Percentiles rank a stretch among this genome's conserved stretches.
These are phyloP conservation scores for Francoa sonchifolia DNA, from an alignment of 441 rosid species.

Conservation along the genomic window DNA sequence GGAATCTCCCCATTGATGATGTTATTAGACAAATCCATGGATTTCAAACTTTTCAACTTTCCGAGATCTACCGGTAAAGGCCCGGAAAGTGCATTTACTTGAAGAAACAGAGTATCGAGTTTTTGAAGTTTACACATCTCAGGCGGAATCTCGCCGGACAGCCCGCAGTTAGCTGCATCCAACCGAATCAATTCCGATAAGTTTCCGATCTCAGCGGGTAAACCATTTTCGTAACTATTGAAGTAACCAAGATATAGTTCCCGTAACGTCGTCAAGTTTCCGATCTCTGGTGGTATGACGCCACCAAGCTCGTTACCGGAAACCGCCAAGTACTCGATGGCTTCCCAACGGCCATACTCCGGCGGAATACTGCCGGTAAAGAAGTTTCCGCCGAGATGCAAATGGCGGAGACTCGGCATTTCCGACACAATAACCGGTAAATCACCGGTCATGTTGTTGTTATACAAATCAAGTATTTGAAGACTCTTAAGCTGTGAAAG, in stretches of 20 bases:
- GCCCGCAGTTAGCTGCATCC: conserved; percentile 71
- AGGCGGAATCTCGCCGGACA: conserved; percentile 63
- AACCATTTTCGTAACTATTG: conserved; percentile 46
- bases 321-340: conserved; percentile 59
- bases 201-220: conserved; percentile 81
- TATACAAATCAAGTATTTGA: conserved; percentile 73
- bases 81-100: conserved; percentile 66
- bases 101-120: conserved; percentile 79
- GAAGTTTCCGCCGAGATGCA: conserved; percentile 91
- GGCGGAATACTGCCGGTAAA: conserved; percentile 59
- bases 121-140: conserved; percentile 60
- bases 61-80: conserved; percentile 55
- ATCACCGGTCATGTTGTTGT: conserved; percentile 72
- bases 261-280: conserved; percentile 47
- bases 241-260: conserved; percentile 76
- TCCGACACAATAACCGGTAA: conserved; percentile 58
- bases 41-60: conserved; percentile 50
- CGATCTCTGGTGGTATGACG: conserved; percentile 62
- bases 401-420: conserved; percentile 53
- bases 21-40: conserved; percentile 88
- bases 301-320: conserved; percentile 80
- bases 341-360: conserved; percentile 59
- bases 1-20: conserved; percentile 78
- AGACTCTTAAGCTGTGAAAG: conserved; percentile 43
- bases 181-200: conserved; percentile 50